These are phyloP conservation scores for Colletotrichum scovillei DNA, from an alignment of 2,329 filamentous ascomycete genomes.

Conservation along the genomic window DNA sequence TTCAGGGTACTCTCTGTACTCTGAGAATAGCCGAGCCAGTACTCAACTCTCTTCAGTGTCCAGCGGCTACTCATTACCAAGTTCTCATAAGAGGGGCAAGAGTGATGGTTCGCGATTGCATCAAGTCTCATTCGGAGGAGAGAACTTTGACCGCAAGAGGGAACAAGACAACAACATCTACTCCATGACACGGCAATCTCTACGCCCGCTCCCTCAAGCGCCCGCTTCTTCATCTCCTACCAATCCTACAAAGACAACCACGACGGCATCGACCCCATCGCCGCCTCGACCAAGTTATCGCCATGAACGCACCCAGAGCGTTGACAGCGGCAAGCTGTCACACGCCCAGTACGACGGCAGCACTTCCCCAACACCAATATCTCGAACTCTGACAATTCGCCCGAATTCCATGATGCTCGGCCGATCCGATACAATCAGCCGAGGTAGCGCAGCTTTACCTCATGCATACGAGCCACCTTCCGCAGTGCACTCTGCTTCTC, in stretches of 20 bases:
- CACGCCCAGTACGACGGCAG: slow-evolving; percentile 57
- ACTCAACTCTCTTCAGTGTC: slow-evolving; percentile 81
- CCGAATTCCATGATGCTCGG: slow-evolving; percentile 73
- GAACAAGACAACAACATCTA: slow-evolving; percentile 72
- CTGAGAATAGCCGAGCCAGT: slow-evolving; percentile 73
- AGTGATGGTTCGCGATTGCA: slow-evolving; percentile 74
- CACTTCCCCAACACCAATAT: slow-evolving; percentile 54
- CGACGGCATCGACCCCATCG: slow-evolving; percentile 39
- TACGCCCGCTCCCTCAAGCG: slow-evolving; percentile 78
- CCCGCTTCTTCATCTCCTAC: slow-evolving; percentile 59
- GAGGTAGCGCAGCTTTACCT: slow-evolving; percentile 45
- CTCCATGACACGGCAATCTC: slow-evolving; percentile 78
- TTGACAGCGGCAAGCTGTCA: slow-evolving; percentile 69
- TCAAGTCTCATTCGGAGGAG: slow-evolving; percentile 46
- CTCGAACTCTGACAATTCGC: slow-evolving; percentile 56
- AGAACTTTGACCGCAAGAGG: slow-evolving; percentile 45
- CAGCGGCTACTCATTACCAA: slow-evolving; percentile 60
- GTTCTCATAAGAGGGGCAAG: slow-evolving; percentile 77
- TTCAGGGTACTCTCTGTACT: slow-evolving; percentile 72
- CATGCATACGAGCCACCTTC: slow-evolving; percentile 46
- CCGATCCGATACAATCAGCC: slow-evolving; percentile 64
- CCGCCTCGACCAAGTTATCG: slow-evolving; percentile 52
- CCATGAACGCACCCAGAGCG: slow-evolving; percentile 71
- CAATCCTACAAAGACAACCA: slow-evolving; percentile 41
- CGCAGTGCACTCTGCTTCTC: slow-evolving; percentile 53